Base-by-base conservation (phyloP, 2,329 filamentous ascomycete species). In the Colletotrichum filicis region DNA sequence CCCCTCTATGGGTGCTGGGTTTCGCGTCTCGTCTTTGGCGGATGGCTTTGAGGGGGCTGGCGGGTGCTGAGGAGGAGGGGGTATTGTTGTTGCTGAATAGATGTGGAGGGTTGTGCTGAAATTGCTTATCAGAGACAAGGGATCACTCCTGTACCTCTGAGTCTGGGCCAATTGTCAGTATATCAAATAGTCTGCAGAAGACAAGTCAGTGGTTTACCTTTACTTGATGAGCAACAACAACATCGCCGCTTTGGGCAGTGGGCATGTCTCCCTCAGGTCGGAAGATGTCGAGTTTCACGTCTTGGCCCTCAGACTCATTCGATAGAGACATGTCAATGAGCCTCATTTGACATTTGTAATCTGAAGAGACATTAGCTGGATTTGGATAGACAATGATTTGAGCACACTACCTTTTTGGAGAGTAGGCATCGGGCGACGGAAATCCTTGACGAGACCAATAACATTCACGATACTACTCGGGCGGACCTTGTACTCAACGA, bases 381-480 rank as follows among this genome's bases (percentile, higher is more conserved):
- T 5, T 42, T 32, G 12, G 46, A 9, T 30, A 14, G 19, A 4
- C n/a, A 26, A 12, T 9, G 22, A 30, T 14, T n/a, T 9, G 26
- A 37, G 30, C 16, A 49, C 73, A 80, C 75, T 82, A 87, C 93
- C 92, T 28, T 80, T 77, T 26, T 88, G 87, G 66, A 74, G 83
- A 1, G 91, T 91, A 12, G 79, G 68, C 0, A 84, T 85, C 1
- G 90, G 88, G 1, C 86, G 81, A 69, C 90, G 86, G 61, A 86
- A 87, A 76, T 96, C 93, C 64, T 90, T 89, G 4, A 96, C 89
- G 5, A 96, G 82, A 1, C 94, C 95, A 63, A 95, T 87, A 53
- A 97, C 83, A 81, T 85, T 92, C 75, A 92, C 84, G 6, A 83
- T 71, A 2, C 55, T 76, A 32, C 79, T 75, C 30, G 76, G 19